A percentile compares a stretch with the other conserved stretches of the same genome.
Conservation (phyloP, 2,329 filamentous ascomycete genomes). For the Davidsoniella eucalypti region DNA sequence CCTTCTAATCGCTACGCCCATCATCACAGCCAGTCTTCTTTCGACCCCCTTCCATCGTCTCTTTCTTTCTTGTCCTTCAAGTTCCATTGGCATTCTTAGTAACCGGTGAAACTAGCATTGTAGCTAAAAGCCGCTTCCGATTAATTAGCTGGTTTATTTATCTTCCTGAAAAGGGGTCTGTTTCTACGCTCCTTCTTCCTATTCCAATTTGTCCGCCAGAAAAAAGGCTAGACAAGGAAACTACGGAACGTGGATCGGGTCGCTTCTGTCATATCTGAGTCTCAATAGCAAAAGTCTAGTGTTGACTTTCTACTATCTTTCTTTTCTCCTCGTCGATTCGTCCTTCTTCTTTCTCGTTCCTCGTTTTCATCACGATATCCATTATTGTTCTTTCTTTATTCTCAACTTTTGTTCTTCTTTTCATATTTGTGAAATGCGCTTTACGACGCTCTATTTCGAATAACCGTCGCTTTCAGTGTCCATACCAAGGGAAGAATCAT, state of each 20-base stretch:
- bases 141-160: no score
- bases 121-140: no score
- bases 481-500: no score
- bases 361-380: neutral
- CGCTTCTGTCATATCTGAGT: neutral
- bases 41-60: constrained; percentile 9
- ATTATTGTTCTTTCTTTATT: neutral
- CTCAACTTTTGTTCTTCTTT: neutral
- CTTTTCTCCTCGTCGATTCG: neutral
- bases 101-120: no score
- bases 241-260: constrained; percentile 6
- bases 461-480: no score
- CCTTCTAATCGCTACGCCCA: constrained; percentile 5
- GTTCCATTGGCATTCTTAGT: neutral
- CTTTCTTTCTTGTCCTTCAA: neutral
- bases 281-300: neutral
- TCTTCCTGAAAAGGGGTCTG: no score
- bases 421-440: no score
- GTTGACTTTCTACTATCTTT: neutral
- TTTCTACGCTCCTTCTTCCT: neutral
- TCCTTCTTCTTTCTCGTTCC: neutral
- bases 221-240: neutral
- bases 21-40: neutral
- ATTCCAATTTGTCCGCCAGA: neutral
- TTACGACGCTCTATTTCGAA: no score